phyloP scores from a whole-genome alignment of 495 filamentous ascomycete species.

The Hypoxylon crocopeplum region DNA sequence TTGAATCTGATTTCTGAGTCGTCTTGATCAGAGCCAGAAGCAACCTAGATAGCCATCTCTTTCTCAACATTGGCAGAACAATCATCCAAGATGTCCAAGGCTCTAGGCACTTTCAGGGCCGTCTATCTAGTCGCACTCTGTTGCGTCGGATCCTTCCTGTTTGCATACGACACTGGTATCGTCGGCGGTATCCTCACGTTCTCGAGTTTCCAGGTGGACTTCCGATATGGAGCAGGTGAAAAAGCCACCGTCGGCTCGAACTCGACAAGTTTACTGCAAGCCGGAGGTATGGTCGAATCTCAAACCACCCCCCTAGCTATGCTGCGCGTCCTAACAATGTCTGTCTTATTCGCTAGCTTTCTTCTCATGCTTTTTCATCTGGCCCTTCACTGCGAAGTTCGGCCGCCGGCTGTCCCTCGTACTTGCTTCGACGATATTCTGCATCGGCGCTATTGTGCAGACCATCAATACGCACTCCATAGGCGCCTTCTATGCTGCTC shows the following conservation, averaged over 20 bases:
- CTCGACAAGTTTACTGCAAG: constrained; percentile 65
- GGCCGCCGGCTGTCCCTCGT: constrained; percentile 55
- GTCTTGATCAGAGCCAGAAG: background rate
- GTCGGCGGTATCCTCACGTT: constrained; percentile 64
- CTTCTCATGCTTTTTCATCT: constrained; percentile 54
- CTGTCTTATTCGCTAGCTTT: constrained; percentile 19
- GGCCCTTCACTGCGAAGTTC: constrained; percentile 50
- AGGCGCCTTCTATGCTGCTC: constrained; percentile 53
- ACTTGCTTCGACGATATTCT: constrained; percentile 51
- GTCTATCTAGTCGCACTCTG: constrained; percentile 37
- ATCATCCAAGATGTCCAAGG: constrained; percentile 11
- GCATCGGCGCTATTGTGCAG: constrained; percentile 53
- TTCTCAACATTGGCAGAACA: background rate
- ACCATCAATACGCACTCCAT: constrained; percentile 52
- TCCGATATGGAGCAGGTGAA: constrained; percentile 25
- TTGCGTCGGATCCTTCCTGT: constrained; percentile 39
- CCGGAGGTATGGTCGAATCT: constrained; percentile 43
- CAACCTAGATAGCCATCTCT: background rate
- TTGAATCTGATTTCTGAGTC: background rate
- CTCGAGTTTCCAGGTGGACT: constrained; percentile 61
- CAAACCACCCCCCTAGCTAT: background rate
- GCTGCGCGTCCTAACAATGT: background rate
- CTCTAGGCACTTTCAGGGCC: constrained; percentile 34
- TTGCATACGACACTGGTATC: constrained; percentile 59
- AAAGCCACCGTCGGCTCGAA: constrained; percentile 55